Evolutionary conservation across 2,329 filamentous ascomycete species (phyloP).

Genomic region (Exophiala bonariae): DNA sequence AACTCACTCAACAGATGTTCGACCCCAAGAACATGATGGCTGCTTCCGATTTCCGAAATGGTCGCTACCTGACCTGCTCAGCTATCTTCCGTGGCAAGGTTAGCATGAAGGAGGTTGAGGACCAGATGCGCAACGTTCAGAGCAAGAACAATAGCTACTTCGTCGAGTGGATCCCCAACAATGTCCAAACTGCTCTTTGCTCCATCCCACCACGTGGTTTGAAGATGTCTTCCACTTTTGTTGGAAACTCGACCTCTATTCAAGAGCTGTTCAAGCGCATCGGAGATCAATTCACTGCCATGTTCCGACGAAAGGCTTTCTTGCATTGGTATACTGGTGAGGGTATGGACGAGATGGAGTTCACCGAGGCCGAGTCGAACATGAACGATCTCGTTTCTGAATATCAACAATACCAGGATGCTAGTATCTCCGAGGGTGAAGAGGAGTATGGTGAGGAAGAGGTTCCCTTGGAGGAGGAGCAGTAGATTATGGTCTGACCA

Average conservation of each 20-base stretch:
- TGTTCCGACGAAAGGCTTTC: slow-evolving; percentile 99
- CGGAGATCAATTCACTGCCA: slow-evolving; percentile 98
- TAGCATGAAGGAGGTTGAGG: slow-evolving; percentile 99
- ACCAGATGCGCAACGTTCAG: slow-evolving; percentile 99
- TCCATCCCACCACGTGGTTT: slow-evolving; percentile 96
- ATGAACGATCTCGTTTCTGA: slow-evolving; percentile 99
- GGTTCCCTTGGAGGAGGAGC: slow-evolving; percentile 24
- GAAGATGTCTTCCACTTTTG: slow-evolving; percentile 99
- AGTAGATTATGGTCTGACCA: slow-evolving; percentile 12
- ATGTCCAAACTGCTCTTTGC: slow-evolving; percentile 99
- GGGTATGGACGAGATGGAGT: slow-evolving; percentile 99
- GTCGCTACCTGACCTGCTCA: slow-evolving; percentile 98
- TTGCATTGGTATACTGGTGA: slow-evolving; percentile 99
- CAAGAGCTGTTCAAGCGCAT: slow-evolving; percentile 99
- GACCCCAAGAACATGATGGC: slow-evolving; percentile 99
- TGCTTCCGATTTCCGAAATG: slow-evolving; percentile 99
- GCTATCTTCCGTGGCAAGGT: slow-evolving; percentile 99
- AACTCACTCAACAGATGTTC: slow-evolving; percentile 99
- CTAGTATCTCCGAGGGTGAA: slow-evolving; percentile 93
- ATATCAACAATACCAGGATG: slow-evolving; percentile 99
- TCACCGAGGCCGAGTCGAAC: slow-evolving; percentile 99
- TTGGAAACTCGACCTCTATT: slow-evolving; percentile 99
- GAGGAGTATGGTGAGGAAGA: slow-evolving; percentile 67
- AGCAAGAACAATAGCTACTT: slow-evolving; percentile 99
- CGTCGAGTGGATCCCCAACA: slow-evolving; percentile 99